Evolutionary conservation across 2,329 filamentous ascomycete species (phyloP), one percentile per base, ranked within the genome.

Genomic region (Zymoseptoria passerinii): DNA sequence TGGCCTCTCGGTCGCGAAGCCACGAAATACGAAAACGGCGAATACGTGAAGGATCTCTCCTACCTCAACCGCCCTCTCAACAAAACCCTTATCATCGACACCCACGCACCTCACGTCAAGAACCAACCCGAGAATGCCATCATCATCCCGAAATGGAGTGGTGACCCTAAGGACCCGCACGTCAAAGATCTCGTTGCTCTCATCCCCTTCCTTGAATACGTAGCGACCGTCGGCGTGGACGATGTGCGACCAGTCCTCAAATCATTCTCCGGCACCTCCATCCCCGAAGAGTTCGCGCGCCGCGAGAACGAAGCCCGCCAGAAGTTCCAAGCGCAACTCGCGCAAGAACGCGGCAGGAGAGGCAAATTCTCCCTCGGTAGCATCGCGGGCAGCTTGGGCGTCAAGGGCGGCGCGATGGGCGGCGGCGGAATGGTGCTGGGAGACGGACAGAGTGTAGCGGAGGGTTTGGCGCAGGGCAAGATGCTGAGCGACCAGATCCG

Each of bases 11-110:
- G 90, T 80, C 84, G 94, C 57, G 94, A 99, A 75, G 94, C 92
- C n/a, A 97, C 94, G 60, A 89, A 92, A 69, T 99, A 96, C 73
- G 88, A 96, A 76, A 88, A 95, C 64, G 94, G 94, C 64, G 89
- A 96, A 76, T 92, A 97, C 70, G 83, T 99, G 76, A 99, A 99
- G 90, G 94, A 99, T 72, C 84, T 99, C n/a, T 91, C 91, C 2
- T 97, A 96, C 76, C 84, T 99, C 53, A 99, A 99, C 79, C 89
- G 94, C 59, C 91, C 96, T 70, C 82, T 96, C 35, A 94, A 89
- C 65, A 97, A 97, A 77, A 90, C 95, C 53, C 90, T 99, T 72
- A 86, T 99, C 67, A 83, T 99, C 69, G 94, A 99, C 73, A 96
- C 90, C 52, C 86, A 95, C 64, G 77, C 87, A 48, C 78, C 83